Evolutionary conservation across 768 basidiomycete species (phyloP).

Genomic region (Grammothele lineata): DNA sequence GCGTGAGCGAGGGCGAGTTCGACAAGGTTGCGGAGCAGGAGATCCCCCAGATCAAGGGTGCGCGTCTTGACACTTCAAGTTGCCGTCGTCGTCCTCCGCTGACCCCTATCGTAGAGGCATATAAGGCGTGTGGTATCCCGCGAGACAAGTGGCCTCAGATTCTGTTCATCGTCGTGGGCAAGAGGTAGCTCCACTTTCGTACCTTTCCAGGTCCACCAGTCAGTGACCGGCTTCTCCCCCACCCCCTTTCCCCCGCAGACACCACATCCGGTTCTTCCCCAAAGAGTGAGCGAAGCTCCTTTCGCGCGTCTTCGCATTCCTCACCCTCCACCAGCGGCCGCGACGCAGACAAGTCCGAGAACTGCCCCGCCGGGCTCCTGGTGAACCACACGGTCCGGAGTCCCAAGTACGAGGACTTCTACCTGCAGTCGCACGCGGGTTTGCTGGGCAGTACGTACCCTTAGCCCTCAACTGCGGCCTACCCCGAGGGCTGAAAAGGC

Average conservation of each 20-base stretch:
- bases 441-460: conserved; percentile 37
- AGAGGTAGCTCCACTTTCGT: no score
- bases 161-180: conserved; percentile 58
- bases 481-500: no score
- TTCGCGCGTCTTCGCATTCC: neutral
- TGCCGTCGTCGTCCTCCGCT: no score
- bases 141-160: conserved; percentile 41
- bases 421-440: conserved; percentile 52
- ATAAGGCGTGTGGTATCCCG: no score
- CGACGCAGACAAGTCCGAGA: conserved; percentile 38
- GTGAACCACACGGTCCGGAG: conserved; percentile 43
- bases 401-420: conserved; percentile 46
- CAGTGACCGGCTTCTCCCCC: no score
- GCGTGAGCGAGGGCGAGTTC: conserved; percentile 52
- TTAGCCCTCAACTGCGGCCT: no score
- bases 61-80: neutral
- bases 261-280: conserved; percentile 51
- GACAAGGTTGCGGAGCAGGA: conserved; percentile 37
- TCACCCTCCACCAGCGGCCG: neutral
- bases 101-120: no score
- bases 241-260: no score
- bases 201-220: no score
- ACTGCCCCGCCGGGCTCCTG: conserved; percentile 49
- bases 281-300: conserved; percentile 5
- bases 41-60: conserved; percentile 41